Evolutionary conservation across 225 moss, liverwort and hornwort species (phyloP).

Genomic region (Straminergon stramineum): DNA sequence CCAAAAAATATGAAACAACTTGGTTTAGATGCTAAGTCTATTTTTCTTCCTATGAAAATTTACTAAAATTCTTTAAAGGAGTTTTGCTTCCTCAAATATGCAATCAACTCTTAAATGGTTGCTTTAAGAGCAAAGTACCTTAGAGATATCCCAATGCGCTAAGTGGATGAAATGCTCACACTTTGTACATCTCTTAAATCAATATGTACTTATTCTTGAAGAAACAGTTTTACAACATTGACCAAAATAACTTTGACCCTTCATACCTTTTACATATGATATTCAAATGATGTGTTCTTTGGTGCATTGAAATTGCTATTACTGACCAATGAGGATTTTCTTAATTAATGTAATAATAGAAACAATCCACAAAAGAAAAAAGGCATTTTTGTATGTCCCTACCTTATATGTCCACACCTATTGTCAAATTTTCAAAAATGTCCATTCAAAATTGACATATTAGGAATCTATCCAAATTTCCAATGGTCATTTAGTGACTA

Average conservation of each 20-base stretch:
- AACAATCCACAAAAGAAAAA: not conserved
- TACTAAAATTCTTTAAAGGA: too few species aligned
- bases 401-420: not conserved
- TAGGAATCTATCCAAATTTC: not conserved
- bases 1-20: too few species aligned
- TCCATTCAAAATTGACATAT: not conserved
- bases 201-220: not conserved
- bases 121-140: too few species aligned
- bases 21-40: too few species aligned
- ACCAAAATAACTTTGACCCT: not conserved
- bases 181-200: not conserved
- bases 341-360: not conserved
- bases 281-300: not conserved
- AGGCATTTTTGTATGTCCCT: fast-evolving
- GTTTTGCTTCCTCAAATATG: too few species aligned
- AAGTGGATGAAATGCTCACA: not conserved
- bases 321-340: not conserved
- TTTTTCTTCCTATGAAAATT: too few species aligned
- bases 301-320: not conserved
- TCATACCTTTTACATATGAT: fast-evolving
- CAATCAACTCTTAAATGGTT: too few species aligned
- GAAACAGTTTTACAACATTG: fast-evolving
- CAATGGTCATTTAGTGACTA: not conserved
- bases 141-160: fast-evolving
- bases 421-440: not conserved